Percentiles rank a stretch among this genome's conserved stretches.
Conservation (phyloP, 2,329 filamentous ascomycete species). For the Monilinia laxa region DNA sequence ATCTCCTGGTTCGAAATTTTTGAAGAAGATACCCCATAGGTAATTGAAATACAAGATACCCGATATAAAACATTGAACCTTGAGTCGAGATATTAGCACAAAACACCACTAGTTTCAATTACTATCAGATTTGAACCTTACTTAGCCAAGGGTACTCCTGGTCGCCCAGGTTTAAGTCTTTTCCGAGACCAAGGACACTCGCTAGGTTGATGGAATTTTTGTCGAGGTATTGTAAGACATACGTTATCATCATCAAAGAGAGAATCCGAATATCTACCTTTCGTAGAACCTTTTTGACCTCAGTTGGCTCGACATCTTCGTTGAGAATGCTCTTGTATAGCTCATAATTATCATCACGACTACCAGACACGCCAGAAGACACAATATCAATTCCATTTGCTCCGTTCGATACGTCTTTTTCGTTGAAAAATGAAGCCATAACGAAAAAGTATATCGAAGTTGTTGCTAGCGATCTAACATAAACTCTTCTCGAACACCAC, state of each 20-base stretch:
- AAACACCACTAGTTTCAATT: neutral
- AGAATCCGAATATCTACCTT: constrained; percentile 56
- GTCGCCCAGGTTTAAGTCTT: constrained; percentile 48
- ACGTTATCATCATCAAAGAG: constrained; percentile 55
- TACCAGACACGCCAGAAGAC: neutral
- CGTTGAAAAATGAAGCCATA: neutral
- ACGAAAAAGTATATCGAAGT: neutral
- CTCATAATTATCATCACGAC: constrained; percentile 9
- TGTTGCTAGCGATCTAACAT: neutral
- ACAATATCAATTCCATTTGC: neutral
- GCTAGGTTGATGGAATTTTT: constrained; percentile 54
- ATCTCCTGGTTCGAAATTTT: constrained; percentile 33
- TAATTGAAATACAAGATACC: constrained; percentile 33
- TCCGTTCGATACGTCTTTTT: neutral
- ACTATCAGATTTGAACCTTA: constrained; percentile 22
- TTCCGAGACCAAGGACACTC: constrained; percentile 48
- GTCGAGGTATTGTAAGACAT: constrained; percentile 61
- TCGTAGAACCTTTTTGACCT: constrained; percentile 45
- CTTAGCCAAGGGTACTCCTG: constrained; percentile 45
- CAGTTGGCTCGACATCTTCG: neutral
- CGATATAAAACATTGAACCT: constrained; percentile 41
- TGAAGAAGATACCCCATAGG: constrained; percentile 32
- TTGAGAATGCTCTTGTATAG: neutral
- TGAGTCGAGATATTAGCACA: constrained; percentile 40
- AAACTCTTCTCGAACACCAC: neutral